Evolutionary conservation across 108 stramenopile genomes (phyloP).

Genomic region (Conticribra guillardii): DNA sequence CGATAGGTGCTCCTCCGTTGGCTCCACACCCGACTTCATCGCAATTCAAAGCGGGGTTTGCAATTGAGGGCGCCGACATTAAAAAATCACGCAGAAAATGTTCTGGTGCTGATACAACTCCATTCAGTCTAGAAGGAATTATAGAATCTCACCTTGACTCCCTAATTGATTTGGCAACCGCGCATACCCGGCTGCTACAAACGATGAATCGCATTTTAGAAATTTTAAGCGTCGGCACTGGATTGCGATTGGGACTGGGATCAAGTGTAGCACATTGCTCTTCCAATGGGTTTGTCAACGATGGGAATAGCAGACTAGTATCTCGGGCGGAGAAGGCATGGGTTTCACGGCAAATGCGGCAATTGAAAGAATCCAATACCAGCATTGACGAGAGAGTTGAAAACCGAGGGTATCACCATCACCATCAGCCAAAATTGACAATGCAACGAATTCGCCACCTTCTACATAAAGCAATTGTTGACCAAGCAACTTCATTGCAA

Average conservation of each 20-base stretch:
- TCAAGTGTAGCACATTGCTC: not conserved
- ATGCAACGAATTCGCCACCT: constrained; percentile 31
- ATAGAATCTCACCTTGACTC: constrained; percentile 7
- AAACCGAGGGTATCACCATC: not conserved
- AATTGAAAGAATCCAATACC: not conserved
- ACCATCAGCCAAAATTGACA: constrained; percentile 15
- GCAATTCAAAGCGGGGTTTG: too few relatives aligned
- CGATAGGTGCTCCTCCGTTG: constrained; percentile 25
- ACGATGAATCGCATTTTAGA: constrained; percentile 6
- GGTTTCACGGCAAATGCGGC: constrained; percentile 4
- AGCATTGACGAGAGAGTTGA: not conserved
- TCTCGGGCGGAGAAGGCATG: constrained; percentile 35
- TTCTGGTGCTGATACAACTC: not conserved
- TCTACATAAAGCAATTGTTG: constrained; percentile 32
- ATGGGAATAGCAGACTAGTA: constrained; percentile 14
- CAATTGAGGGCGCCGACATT: too few relatives aligned
- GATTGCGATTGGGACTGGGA: constrained; percentile 33
- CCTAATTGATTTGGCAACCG: constrained; percentile 8
- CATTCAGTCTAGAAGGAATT: too few relatives aligned
- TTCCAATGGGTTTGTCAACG: too few relatives aligned
- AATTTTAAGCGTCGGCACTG: constrained; percentile 10
- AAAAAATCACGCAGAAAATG: too few relatives aligned
- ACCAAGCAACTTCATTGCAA: constrained; percentile 29
- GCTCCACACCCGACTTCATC: not conserved
- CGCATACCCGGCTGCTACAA: constrained; percentile 17